phyloP scores from a whole-genome alignment of 306 rosid species.

The Cicer pinnatifidum region DNA sequence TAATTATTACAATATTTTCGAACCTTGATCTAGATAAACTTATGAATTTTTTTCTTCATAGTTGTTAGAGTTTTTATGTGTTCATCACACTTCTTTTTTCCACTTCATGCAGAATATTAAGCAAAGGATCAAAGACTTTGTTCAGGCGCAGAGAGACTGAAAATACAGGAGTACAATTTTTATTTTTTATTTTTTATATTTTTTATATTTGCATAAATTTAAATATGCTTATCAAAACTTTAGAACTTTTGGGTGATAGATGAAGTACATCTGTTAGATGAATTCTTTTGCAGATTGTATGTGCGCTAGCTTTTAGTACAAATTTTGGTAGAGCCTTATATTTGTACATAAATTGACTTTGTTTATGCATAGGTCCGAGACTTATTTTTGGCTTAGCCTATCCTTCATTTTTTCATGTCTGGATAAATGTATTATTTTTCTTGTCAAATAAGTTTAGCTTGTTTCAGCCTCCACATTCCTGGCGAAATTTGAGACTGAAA shows the following conservation, averaged over 20 bases:
- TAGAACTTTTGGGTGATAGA: constrained; percentile 37
- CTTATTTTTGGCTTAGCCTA: constrained; percentile 38
- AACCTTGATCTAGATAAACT: constrained; percentile 28
- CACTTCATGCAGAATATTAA: constrained; percentile 70
- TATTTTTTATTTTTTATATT: too few relatives aligned
- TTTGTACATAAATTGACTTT: constrained; percentile 45
- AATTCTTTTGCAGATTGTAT: constrained; percentile 41
- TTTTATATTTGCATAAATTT: constrained; percentile 31
- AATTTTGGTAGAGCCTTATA: constrained; percentile 35
- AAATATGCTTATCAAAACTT: constrained; percentile 28
- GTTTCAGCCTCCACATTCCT: neutral
- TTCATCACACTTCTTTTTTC: constrained; percentile 25
- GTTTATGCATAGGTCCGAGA: constrained; percentile 46
- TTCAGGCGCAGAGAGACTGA: constrained; percentile 54
- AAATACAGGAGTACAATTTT: constrained; percentile 20
- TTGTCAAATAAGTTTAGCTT: constrained; percentile 31
- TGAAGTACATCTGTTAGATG: constrained; percentile 41
- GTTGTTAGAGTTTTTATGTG: constrained; percentile 6
- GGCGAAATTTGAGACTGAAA: neutral
- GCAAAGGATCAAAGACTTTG: constrained; percentile 73
- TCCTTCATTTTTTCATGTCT: constrained; percentile 43
- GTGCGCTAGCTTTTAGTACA: constrained; percentile 33
- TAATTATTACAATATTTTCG: constrained; percentile 45
- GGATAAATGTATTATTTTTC: constrained; percentile 14
- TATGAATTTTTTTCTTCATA: neutral